phyloP scores from a whole-genome alignment of 1,284 basidiomycete genomes.

The Abortiporus biennis region DNA sequence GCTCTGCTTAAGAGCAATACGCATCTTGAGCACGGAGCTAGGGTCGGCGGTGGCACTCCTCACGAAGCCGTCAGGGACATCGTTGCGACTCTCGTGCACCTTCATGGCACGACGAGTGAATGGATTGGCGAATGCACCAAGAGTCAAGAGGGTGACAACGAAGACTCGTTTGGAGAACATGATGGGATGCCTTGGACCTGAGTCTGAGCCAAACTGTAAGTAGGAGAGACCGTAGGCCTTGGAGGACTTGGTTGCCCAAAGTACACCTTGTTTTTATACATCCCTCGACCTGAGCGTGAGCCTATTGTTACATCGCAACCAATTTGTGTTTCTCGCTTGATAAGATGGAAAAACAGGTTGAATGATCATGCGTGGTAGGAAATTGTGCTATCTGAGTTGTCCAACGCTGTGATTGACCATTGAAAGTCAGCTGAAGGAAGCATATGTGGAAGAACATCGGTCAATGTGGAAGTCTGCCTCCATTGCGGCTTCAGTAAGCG shows the following conservation, averaged over 20 bases:
- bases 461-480: constrained; percentile 1
- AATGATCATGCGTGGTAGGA: neutral
- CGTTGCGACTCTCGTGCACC: constrained; percentile 23
- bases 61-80: constrained; percentile 23
- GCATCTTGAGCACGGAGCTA: constrained; percentile 24
- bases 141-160: constrained; percentile 19
- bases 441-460: constrained; percentile 4
- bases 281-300: neutral
- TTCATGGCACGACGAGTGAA: constrained; percentile 19
- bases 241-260: neutral
- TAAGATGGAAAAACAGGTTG: neutral
- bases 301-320: neutral
- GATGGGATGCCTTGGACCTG: constrained; percentile 2
- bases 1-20: constrained; percentile 28
- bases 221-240: neutral
- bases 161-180: constrained; percentile 11
- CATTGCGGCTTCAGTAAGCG: constrained; percentile 2
- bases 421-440: constrained; percentile 1
- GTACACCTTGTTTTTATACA: neutral
- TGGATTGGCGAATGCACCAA: constrained; percentile 22
- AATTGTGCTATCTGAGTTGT: neutral
- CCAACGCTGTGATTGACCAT: neutral
- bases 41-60: constrained; percentile 21
- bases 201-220: constrained; percentile 8
- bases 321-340: neutral